A percentile compares a stretch with the other conserved stretches of the same genome.
These are phyloP conservation scores for Fusarium tanahbumbuense DNA, from an alignment of 2,329 filamentous ascomycete species.

Conservation along the genomic window DNA sequence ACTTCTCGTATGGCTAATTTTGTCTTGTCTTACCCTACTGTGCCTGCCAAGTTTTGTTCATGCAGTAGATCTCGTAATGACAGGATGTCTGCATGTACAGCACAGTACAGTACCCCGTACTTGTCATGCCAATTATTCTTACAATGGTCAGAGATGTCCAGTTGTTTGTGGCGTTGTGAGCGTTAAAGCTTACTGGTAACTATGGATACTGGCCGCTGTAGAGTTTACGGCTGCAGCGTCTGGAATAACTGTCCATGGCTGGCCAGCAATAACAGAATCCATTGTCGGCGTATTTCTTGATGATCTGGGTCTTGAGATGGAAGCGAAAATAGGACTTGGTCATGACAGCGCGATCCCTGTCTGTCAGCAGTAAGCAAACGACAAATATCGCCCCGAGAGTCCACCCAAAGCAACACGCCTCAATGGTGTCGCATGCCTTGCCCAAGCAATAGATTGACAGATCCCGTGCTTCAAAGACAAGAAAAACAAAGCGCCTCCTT, in stretches of 20 bases:
- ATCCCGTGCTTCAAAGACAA: neutral
- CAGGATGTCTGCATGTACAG: neutral
- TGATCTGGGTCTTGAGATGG: neutral
- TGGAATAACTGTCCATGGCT: neutral
- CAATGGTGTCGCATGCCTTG: neutral
- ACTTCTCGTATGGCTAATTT: conserved; percentile 27
- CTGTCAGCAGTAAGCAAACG: conserved; percentile 3
- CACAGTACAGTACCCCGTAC: neutral
- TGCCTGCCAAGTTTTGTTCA: conserved; percentile 2
- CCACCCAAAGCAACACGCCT: neutral
- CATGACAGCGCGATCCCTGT: conserved; percentile 8
- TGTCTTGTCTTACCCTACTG: neutral
- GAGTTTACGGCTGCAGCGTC: neutral
- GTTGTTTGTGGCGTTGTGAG: neutral
- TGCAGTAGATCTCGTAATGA: neutral
- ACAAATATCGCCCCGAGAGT: neutral
- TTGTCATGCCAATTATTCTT: neutral
- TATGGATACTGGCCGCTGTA: neutral
- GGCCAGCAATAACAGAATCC: neutral
- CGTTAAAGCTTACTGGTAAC: neutral
- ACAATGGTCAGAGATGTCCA: too few species aligned
- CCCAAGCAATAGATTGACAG: neutral
- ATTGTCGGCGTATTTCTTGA: neutral
- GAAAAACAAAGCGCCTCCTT: neutral
- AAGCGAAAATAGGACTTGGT: neutral